Conservation (phyloP, 75 land plant species). For the Picea sitchensis region DNA sequence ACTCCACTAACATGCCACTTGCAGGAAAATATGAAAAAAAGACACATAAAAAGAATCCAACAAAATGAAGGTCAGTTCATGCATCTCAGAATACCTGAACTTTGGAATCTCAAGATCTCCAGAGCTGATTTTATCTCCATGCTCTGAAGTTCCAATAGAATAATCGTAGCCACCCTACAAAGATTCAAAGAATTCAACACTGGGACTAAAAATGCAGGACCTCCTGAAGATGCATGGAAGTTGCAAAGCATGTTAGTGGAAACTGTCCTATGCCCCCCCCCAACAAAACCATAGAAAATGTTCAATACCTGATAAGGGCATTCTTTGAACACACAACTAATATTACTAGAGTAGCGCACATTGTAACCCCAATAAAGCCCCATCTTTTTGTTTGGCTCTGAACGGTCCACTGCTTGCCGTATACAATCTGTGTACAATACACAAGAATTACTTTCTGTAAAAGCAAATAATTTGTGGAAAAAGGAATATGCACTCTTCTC, state of each 20-base stretch:
- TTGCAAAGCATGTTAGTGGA: neutral
- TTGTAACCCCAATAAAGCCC: constrained; percentile 95
- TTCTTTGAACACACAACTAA: constrained; percentile 59
- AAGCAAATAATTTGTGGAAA: neutral
- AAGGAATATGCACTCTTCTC: neutral
- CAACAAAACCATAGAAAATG: neutral
- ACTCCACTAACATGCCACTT: neutral
- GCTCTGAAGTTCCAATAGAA: constrained; percentile 95
- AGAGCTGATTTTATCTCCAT: constrained; percentile 61
- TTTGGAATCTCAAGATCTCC: constrained; percentile 67
- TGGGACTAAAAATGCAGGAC: neutral
- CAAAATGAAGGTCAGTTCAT: neutral
- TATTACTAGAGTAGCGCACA: constrained; percentile 77
- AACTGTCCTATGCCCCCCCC: neutral
- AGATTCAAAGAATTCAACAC: constrained; percentile 6
- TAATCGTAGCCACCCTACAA: constrained; percentile 84
- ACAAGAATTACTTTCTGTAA: neutral
- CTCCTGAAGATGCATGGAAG: neutral
- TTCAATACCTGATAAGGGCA: constrained; percentile 65
- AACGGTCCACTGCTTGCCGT: constrained; percentile 47
- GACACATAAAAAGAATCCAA: neutral
- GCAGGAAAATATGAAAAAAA: neutral
- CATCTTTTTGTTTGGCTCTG: constrained; percentile 57
- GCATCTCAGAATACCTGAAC: constrained; percentile 54
- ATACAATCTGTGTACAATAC: constrained; percentile 10